Evolutionary conservation across 805 yeast genomes (phyloP), one percentile per base, ranked within the genome.

Genomic region (Lipomyces japonicus): DNA sequence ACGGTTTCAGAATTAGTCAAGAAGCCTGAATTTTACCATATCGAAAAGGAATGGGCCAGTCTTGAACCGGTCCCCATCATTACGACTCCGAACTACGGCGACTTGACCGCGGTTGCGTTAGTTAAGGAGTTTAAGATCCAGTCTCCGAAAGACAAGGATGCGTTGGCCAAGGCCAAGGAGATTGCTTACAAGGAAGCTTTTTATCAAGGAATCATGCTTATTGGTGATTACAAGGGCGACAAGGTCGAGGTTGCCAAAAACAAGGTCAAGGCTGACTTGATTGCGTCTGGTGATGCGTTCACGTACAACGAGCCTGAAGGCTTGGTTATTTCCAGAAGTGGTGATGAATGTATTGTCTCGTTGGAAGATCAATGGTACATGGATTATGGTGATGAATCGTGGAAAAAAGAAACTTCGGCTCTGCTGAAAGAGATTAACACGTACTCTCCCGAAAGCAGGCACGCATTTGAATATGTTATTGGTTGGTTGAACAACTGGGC

Each of bases 401-500:
- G 98, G 98, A 86, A 85, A 66, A 70, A 75, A 14, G 80, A 78
- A 66, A 95, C 96, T 46, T 71, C 81, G 57, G 93, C 84, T 62
- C 84, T 95, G 68, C 76, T 93, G 55, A 76, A 75, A 41, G 67
- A 70, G 52, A 82, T 93, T 91, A 79, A 85, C 67, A 78, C 90
- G 9, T 91, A 78, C 75, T 76, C 83, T 46, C 75, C 82, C 43
- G 97, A 90, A 73, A 86, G 95, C 37, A 78, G 84, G 63, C 81
- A 91, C 65, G 96, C 95, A 4, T 91, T 93, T 63, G 96, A 89
- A 71, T 90, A 89, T 69, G 95, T 86, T 51, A 76, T 93, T 64
- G 95, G 84, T 61, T 93, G 98, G 98, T 80, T 93, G 65, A 86
- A 84, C 73, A 90, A 89, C 75, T 93, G 98, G 98, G 97, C 98